Evolutionary conservation across 331 rosid species (phyloP).

Genomic region (Phaseolus coccineus): DNA sequence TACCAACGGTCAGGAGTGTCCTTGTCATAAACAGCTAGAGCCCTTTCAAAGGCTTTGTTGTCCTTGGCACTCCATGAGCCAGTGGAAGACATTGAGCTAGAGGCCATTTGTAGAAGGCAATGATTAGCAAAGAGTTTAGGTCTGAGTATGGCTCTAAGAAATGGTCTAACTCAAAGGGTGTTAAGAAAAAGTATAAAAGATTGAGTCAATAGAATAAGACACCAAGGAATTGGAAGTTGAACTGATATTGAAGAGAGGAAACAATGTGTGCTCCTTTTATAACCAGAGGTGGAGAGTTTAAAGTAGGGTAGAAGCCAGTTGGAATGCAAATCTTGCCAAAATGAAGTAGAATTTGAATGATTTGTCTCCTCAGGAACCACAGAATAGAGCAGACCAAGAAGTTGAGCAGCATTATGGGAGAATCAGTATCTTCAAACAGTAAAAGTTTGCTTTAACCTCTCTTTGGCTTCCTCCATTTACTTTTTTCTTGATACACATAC

Average conservation of each 20-base stretch:
- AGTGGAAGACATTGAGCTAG: conserved; percentile 72
- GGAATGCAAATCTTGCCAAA: conserved; percentile 55
- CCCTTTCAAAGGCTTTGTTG: conserved; percentile 90
- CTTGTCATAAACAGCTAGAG: conserved; percentile 80
- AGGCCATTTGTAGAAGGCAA: conserved; percentile 56
- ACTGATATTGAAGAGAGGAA: conserved; percentile 48
- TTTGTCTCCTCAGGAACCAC: conserved; percentile 69
- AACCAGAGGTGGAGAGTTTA: conserved; percentile 46
- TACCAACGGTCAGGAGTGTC: conserved; percentile 94
- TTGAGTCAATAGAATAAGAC: neutral
- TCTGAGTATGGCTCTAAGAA: conserved; percentile 10
- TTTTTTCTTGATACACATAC: conserved; percentile 23
- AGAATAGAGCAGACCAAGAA: conserved; percentile 51
- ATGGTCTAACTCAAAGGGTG: neutral
- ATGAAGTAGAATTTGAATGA: conserved; percentile 64
- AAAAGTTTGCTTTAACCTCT: neutral
- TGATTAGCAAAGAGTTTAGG: neutral
- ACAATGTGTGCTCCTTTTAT: conserved; percentile 55
- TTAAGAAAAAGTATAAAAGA: neutral
- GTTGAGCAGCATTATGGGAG: conserved; percentile 52
- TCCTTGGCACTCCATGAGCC: conserved; percentile 82
- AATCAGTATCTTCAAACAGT: conserved; percentile 56
- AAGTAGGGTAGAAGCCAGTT: conserved; percentile 57
- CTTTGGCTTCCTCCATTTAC: neutral
- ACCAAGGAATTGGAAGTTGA: conserved; percentile 28